phyloP scores from a whole-genome alignment of 1,139 yeast genomes.

The Meyerozyma guilliermondii region DNA sequence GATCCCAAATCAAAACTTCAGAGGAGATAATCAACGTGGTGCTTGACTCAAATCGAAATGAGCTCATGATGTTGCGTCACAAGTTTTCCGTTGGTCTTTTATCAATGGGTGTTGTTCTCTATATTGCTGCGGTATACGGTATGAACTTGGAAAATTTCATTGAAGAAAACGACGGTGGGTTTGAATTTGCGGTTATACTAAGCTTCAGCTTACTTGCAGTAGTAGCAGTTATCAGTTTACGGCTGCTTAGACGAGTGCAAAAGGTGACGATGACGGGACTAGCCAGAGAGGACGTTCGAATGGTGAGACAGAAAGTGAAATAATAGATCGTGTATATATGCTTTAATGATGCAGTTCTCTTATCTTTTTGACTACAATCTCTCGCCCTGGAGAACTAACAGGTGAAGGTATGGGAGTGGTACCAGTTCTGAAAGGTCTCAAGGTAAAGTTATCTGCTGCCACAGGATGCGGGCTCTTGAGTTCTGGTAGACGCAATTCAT shows the following conservation, averaged over 20 bases:
- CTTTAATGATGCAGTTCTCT: background rate
- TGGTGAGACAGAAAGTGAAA: background rate
- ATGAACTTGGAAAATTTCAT: conserved; percentile 37
- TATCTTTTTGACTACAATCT: background rate
- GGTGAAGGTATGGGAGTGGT: conserved; percentile 42
- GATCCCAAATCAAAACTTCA: conserved; percentile 39
- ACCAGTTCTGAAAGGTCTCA: conserved; percentile 41
- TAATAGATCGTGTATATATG: background rate
- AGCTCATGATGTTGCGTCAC: conserved; percentile 41
- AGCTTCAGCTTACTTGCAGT: conserved; percentile 23
- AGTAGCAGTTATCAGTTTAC: conserved; percentile 24
- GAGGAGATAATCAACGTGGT: conserved; percentile 45
- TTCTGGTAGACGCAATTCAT: conserved; percentile 11
- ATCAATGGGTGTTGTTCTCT: conserved; percentile 36
- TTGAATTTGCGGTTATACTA: conserved; percentile 26
- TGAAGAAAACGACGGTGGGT: conserved; percentile 32
- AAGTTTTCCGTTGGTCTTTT: conserved; percentile 39
- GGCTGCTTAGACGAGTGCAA: conserved; percentile 29
- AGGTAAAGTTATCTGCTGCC: conserved; percentile 27
- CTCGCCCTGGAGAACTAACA: conserved; percentile 25
- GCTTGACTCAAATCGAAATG: conserved; percentile 43
- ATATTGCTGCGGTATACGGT: conserved; percentile 40
- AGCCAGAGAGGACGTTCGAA: conserved; percentile 1
- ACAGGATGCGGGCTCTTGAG: conserved; percentile 12
- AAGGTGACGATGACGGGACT: conserved; percentile 39